These are phyloP conservation scores for Ceratocystiopsis minuta DNA, from an alignment of 2,329 filamentous ascomycete genomes.

Conservation along the genomic window DNA sequence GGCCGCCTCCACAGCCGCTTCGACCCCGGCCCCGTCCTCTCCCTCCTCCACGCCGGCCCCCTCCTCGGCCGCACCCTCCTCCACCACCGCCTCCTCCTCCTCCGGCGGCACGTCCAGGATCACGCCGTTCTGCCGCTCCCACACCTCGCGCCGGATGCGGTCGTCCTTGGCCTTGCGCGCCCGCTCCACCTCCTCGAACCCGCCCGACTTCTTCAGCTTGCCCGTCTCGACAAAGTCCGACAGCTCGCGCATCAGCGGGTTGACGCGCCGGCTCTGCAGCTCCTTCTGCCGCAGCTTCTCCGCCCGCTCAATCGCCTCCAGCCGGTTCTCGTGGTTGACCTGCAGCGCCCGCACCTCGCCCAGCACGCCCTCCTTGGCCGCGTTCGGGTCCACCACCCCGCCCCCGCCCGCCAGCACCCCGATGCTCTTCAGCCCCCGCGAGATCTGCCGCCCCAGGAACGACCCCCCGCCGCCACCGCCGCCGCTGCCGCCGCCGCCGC, in stretches of 20 bases:
- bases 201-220: conserved; percentile 88
- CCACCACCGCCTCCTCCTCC: background rate
- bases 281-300: conserved; percentile 84
- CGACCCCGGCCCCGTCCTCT: background rate
- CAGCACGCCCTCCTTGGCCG: conserved; percentile 79
- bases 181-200: conserved; percentile 84
- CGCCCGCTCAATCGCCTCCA: conserved; percentile 94
- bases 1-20: too few species aligned
- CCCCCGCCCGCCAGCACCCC: conserved; percentile 15
- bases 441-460: conserved; percentile 26
- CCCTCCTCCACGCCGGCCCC: background rate
- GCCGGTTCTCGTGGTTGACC: conserved; percentile 79
- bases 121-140: conserved; percentile 46
- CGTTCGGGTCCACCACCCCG: conserved; percentile 42
- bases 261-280: conserved; percentile 56
- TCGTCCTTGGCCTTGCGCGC: conserved; percentile 75
- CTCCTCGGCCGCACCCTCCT: background rate
- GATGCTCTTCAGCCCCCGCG: conserved; percentile 36
- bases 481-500: conserved; percentile 35
- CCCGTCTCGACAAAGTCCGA: conserved; percentile 72
- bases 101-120: conserved; percentile 17
- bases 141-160: conserved; percentile 61
- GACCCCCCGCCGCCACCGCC: conserved; percentile 7
- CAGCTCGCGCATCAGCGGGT: conserved; percentile 70
- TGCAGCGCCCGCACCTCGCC: conserved; percentile 86